Base-by-base conservation (phyloP, 441 rosid species). In the Flueggea neowawraea region DNA sequence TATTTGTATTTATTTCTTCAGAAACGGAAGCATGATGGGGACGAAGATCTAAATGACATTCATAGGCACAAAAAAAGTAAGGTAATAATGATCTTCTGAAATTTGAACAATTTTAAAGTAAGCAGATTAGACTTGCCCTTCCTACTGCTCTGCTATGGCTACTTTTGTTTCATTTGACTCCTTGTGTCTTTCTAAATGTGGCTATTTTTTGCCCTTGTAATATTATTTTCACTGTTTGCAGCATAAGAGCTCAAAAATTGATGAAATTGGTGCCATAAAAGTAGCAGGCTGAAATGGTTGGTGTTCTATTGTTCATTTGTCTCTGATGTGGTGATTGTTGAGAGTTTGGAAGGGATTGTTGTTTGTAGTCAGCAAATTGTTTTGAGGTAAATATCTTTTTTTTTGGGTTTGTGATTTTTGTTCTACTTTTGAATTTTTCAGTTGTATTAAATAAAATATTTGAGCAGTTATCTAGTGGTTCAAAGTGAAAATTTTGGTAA, bases 21-120 rank as follows among this genome's bases (percentile, higher is more conserved):
- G 98, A 92, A 90, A 86, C 79, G 98, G 82, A 92, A 90, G 82
- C 97, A 88, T 59, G 95, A 82, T 69, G 97, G 97, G 48, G 97
- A 90, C 50, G 98, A 90, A 77, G 95, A 92, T 83, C 73, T 88
- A 36, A 92, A 77, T 76, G 97, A 88, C 52, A 66, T 77, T 68
- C 90, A 86, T 60, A 84, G 85, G 76, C 96, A 83, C 88, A 91
- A 89, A 78, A 94, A 94, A 79, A 89, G 85, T 81, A 89, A 89
- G 97, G 97, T 94, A 88, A 78, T 78, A 67, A 12, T 61, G 52
- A 57, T 61, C 31, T 48, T 39, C 50, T 48, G 9, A 52, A 12
- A 32, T 28, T 14, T 52, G 55, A 55, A 57, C 63, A 28, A 50
- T 65, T 52, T 62, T 58, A 1, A 65, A 41, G 10, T 43, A 6